Evolutionary conservation across 306 rosid species (phyloP), one percentile per base, ranked within the genome.

Genomic region (Fragaria ananassa): DNA sequence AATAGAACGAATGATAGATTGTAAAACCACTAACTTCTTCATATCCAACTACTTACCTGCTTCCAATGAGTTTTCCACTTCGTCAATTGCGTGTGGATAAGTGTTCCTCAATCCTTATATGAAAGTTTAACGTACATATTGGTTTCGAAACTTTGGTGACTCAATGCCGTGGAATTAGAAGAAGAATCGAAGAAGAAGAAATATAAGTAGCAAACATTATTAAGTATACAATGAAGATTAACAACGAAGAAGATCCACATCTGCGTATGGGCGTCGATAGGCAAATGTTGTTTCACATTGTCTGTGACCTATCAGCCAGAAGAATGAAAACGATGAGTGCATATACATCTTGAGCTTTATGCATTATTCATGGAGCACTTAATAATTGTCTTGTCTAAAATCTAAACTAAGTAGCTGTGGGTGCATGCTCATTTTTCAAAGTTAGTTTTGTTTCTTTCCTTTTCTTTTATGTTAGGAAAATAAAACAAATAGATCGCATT

Each of bases 321-420:
- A 25, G 68, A 64, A 78, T 42, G 86, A 78, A 74, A 79, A 79
- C 58, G 71, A 65, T 54, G 35, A 69, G 58, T 34, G 50, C 79
- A 45, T 45, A 29, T 29, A 54, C 34, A 19, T 14, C 70, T 72
- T 76, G 35, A 60, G 41, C 42, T 72, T 54, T 17, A 54, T 71
- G 18, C 19, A 54, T 21, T 39, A 39, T 39, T 2, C 68, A 23
- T 58, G 73, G 78, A 75, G 76, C 68, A 74, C 77, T 50, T 62
- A 68, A 78, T 31, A 68, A 68, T 42, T 45, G 44, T 51, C 8
- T 71, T 41, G 79, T 68, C 46, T 18, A 25, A 25, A n/a, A 18
- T 35, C 27, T 35, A 64, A 18, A 62, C 46, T 5, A 35, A 64
- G 4, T 1, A 42, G 42, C 1, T 34, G 7, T 34, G 45, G 39